A percentile compares a stretch with the other conserved stretches of the same genome.
phyloP scores from a whole-genome alignment of 176 grass and related monocot species.

The Poa annua region DNA sequence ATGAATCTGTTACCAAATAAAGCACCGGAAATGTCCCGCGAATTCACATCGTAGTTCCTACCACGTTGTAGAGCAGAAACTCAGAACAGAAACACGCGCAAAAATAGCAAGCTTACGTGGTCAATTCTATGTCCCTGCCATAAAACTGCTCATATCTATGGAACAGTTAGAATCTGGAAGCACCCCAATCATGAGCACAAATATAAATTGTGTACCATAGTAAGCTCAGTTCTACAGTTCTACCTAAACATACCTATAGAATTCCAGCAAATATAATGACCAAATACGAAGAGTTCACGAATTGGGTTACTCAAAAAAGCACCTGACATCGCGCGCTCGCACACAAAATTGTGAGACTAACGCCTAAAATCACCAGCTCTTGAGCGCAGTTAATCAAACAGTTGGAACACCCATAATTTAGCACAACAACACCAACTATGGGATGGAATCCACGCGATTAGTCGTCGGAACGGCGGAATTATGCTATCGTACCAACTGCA shows the following conservation, averaged over 20 bases:
- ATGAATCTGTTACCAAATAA: slow-evolving; percentile 32
- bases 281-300: neutral
- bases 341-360: slow-evolving; percentile 12
- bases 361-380: neutral
- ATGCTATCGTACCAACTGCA: neutral
- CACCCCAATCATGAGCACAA: neutral
- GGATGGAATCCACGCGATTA: slow-evolving; percentile 7
- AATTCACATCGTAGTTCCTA: slow-evolving; percentile 26
- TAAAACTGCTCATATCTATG: slow-evolving; percentile 32
- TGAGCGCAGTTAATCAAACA: slow-evolving; percentile 28
- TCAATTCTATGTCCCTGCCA: slow-evolving; percentile 37
- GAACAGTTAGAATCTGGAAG: slow-evolving; percentile 33
- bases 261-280: slow-evolving; percentile 1
- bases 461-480: neutral
- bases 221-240: slow-evolving; percentile 18
- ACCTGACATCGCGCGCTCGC: neutral
- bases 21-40: neutral
- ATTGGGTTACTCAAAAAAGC: slow-evolving; percentile 4
- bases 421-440: neutral
- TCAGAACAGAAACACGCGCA: neutral
- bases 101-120: slow-evolving; percentile 28
- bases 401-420: slow-evolving; percentile 18
- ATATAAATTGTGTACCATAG: neutral
- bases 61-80: slow-evolving; percentile 19
- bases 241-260: neutral